Base-by-base conservation (phyloP, 352 stramenopile species). In the Globisporangium rhizosaccharum region DNA sequence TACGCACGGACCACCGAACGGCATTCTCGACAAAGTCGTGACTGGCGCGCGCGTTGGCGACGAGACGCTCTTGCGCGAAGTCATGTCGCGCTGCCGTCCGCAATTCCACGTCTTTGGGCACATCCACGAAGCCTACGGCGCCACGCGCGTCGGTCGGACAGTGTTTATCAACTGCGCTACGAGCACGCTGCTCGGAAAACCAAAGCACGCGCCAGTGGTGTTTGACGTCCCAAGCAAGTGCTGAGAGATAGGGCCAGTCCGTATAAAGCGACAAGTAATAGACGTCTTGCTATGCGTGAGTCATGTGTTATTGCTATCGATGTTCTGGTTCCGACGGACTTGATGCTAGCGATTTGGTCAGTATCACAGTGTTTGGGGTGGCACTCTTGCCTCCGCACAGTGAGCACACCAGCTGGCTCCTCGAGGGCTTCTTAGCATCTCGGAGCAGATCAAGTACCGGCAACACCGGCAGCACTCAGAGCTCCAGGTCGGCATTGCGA, bases 41-140 rank as follows among this genome's bases (percentile, higher is more conserved):
- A 79, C 70, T 5, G 79, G 83, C 5, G 56, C 74, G 15, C 75
- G 75, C 56, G 87, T 90, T 20, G 92, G 92, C 23, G 93, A 93
- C 54, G 77, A 88, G 53, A 73, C 81, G 36, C 70, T 98, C 49
- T 60, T 96, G 42, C 74, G 84, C 39, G 74, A 96, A 51, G 77
- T 96, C 20, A 75, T 94, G 59, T 83, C 85, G 30, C 79, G 86
- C 36, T 80, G 93, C 25, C 73, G 77, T 26, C 92, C 90, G 17
- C 68, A 79, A 37, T 87, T 96, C 51, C 85, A 97, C 65, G 63
- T 98, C 5, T 98, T 97, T 68, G 92, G 90, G 37, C 92, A 98
- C 70, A 96, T 98, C 61, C 92, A 97, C 63, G 86, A 97, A 69
- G 82, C 73, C 14, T 93, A 91, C 53, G 92, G 92, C 61, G 73